Base-by-base conservation (phyloP, 805 yeast species). In the Cyberlindnera sargentensis region DNA sequence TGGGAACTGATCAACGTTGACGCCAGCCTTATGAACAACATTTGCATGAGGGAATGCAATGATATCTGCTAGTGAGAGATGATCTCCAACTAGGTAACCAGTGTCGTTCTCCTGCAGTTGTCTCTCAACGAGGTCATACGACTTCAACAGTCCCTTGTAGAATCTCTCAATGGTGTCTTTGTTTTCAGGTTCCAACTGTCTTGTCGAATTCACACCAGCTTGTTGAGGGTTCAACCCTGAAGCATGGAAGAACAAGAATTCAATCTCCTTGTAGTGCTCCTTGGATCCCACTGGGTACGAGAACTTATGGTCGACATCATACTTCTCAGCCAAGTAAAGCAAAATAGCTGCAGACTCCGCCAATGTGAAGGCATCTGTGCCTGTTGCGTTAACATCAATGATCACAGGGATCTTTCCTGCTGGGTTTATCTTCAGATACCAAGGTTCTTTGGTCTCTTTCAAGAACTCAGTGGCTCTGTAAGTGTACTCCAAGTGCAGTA, bases 331-430 rank as follows among this genome's bases (percentile, higher is more conserved):
- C 38, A 82, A 57, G 55, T 78, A 82, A 44, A 69, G 60, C 58
- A 82, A 55, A 42, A 81, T 77, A 3, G 86, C 84, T 24, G 77
- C 85, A 34, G 79, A 68, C 61, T 81, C 86, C 44, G 71, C 67
- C 33, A 81, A 56, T 31, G 71, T 64, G 41, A 68, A 65, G 1
- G 53, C 53, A 29, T 67, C 56, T 15, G 20, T 15, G 8, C 78
- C 80, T 5, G 71, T 45, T 5, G 48, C 40, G 32, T 57, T 49
- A 23, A 55, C 59, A 25, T 65, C 69, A 34, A 52, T 65, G 20
- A 81, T 56, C 0, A 78, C 70, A 26, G 87, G 87, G 42, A 80
- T 73, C 55, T 79, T 65, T 10, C 85, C 84, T 50, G 77, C 77
- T 25, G 81, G 80, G 56, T 79, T 78, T 52, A 77, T 57, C 46